Conservation (phyloP, 495 filamentous ascomycete species). For the Xylaria cubensis region DNA sequence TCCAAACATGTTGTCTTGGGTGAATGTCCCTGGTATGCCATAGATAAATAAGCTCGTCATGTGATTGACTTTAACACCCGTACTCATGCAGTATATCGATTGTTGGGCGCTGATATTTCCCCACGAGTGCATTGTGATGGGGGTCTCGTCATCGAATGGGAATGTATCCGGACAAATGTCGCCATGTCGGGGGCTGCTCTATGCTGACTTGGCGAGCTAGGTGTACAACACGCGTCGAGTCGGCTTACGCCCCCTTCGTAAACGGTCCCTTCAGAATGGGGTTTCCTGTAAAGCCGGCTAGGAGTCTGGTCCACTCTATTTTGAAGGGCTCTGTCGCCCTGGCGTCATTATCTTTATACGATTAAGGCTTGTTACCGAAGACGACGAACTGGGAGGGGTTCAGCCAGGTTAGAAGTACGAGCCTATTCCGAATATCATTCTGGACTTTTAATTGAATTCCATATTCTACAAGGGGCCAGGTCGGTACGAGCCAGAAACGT, state of each 20-base stretch:
- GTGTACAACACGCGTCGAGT: constrained; percentile 20
- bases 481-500: constrained; percentile 2
- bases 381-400: constrained; percentile 18
- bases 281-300: constrained; percentile 14
- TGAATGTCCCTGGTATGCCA: not conserved
- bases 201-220: constrained; percentile 27
- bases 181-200: constrained; percentile 22
- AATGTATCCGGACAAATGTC: constrained; percentile 23
- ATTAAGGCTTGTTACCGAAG: constrained; percentile 19
- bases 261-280: constrained; percentile 12
- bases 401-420: not conserved
- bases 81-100: constrained; percentile 2
- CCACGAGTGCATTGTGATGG: constrained; percentile 25
- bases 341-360: constrained; percentile 2
- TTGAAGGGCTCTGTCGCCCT: constrained; percentile 9
- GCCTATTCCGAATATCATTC: constrained; percentile 1
- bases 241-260: constrained; percentile 22
- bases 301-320: constrained; percentile 20
- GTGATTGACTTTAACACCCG: constrained; percentile 13
- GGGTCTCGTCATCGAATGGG: constrained; percentile 24
- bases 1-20: not conserved
- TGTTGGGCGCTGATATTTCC: constrained; percentile 21
- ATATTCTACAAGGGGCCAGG: not conserved
- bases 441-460: not conserved
- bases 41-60: constrained; percentile 16